A percentile compares a stretch with the other conserved stretches of the same genome.
Conservation (phyloP, 164 flowering plant species). For the Umbilicus rupestris region DNA sequence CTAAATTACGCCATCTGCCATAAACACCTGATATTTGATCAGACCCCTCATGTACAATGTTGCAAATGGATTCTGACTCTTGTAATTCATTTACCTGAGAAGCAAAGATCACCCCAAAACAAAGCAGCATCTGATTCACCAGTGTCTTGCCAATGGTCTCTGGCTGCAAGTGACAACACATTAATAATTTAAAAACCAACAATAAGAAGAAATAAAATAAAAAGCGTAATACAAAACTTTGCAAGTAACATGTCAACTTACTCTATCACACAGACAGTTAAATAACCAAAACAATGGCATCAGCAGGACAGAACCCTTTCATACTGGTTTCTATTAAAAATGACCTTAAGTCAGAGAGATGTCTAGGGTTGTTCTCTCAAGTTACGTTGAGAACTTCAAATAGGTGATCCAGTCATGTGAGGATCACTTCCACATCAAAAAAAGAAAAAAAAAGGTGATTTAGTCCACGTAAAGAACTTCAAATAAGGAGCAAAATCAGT, state of each 20-base stretch:
- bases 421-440: no score
- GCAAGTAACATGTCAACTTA: not conserved
- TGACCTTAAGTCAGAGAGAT: not conserved
- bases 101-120: constrained; percentile 82
- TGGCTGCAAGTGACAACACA: constrained; percentile 53
- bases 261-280: not conserved
- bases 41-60: not conserved
- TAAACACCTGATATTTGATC: not conserved
- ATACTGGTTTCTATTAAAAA: not conserved
- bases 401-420: no score
- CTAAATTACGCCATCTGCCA: not conserved
- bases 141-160: constrained; percentile 70
- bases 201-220: not conserved
- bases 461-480: no score
- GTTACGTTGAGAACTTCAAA: not conserved
- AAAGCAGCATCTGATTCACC: constrained; percentile 90
- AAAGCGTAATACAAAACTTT: not conserved
- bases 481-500: no score
- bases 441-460: no score
- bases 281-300: not conserved
- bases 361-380: not conserved
- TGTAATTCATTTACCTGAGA: constrained; percentile 45
- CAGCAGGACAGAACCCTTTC: not conserved
- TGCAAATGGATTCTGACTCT: not conserved
- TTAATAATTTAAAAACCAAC: constrained; percentile 1